A percentile compares a stretch with the other conserved stretches of the same genome.
Conservation (phyloP, 306 rosid species). For the Phaseolus lunatus region DNA sequence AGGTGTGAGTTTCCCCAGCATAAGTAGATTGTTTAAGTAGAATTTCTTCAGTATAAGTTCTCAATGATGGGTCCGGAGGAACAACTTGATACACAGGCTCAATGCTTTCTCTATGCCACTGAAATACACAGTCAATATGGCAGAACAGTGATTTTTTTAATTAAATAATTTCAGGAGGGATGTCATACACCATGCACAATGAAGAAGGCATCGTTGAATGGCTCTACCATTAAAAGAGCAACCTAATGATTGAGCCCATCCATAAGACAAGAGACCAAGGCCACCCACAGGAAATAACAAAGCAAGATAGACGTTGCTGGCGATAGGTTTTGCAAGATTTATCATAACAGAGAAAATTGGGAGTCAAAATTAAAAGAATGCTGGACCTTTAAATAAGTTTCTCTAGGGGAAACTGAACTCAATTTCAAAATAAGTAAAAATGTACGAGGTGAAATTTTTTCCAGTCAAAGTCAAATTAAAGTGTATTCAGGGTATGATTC, state of each 20-base stretch:
- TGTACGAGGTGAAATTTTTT: background rate
- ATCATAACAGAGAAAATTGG: background rate
- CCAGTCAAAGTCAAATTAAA: background rate
- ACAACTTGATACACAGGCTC: constrained; percentile 55
- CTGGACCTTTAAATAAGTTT: background rate
- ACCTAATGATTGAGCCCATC: background rate
- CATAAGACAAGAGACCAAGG: background rate
- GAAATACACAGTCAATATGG: constrained; percentile 39
- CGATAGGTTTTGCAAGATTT: background rate
- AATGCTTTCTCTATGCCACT: constrained; percentile 53
- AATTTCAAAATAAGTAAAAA: background rate
- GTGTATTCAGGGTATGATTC: background rate
- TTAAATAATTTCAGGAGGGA: background rate
- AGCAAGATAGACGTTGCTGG: background rate
- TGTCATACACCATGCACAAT: background rate
- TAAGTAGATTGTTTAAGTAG: constrained; percentile 46
- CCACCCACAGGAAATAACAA: constrained; percentile 12
- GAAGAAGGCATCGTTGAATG: constrained; percentile 9
- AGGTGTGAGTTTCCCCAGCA: constrained; percentile 43
- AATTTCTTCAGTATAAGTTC: constrained; percentile 54
- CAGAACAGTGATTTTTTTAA: constrained; percentile 28
- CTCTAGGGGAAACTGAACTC: background rate
- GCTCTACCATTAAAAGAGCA: constrained; percentile 9
- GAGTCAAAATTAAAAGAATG: background rate
- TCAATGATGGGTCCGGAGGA: constrained; percentile 44